phyloP scores from a whole-genome alignment of 2,329 filamentous ascomycete genomes.

The Coniochaeta prunicola region DNA sequence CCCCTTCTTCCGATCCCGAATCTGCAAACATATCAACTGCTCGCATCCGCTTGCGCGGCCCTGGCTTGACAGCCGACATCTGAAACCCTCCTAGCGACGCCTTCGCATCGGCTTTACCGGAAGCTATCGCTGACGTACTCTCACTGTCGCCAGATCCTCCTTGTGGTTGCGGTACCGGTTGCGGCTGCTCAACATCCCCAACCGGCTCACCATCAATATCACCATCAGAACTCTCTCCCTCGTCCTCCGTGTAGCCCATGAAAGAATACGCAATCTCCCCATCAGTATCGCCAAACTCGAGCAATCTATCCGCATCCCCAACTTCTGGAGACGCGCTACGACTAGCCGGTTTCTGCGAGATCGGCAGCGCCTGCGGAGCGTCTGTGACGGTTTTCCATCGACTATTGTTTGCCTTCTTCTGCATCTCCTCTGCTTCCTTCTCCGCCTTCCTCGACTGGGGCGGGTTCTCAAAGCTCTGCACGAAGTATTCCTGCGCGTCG shows the following conservation, averaged over 20 bases:
- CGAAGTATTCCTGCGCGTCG: slow-evolving; percentile 65
- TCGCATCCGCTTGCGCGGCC: slow-evolving; percentile 54
- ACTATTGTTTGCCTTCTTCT: slow-evolving; percentile 11
- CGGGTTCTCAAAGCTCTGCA: slow-evolving; percentile 63
- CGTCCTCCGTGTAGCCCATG: slow-evolving; percentile 30
- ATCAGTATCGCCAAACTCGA: slow-evolving; percentile 9
- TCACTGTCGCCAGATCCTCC: slow-evolving; percentile 24
- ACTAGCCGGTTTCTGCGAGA: slow-evolving; percentile 9
- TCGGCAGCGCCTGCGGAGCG: slow-evolving; percentile 10
- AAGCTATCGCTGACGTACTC: slow-evolving; percentile 11
- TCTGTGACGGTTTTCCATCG: slow-evolving; percentile 46
- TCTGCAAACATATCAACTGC: slow-evolving; percentile 86
- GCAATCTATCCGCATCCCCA: slow-evolving; percentile 9
- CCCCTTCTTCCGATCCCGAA: slow-evolving; percentile 42
- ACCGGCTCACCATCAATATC: slow-evolving; percentile 35
- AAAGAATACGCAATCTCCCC: slow-evolving; percentile 19
- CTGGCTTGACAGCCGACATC: slow-evolving; percentile 15
- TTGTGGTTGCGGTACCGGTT: neutral
- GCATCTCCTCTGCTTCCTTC: slow-evolving; percentile 12
- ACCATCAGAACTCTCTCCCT: slow-evolving; percentile 42
- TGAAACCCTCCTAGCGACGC: slow-evolving; percentile 16
- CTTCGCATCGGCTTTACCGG: slow-evolving; percentile 22
- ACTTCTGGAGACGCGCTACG: neutral
- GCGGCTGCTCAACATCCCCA: slow-evolving; percentile 31
- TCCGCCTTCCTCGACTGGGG: slow-evolving; percentile 37